Conservation (phyloP, 129 eudicot genomes). For the Arctium lappa region DNA sequence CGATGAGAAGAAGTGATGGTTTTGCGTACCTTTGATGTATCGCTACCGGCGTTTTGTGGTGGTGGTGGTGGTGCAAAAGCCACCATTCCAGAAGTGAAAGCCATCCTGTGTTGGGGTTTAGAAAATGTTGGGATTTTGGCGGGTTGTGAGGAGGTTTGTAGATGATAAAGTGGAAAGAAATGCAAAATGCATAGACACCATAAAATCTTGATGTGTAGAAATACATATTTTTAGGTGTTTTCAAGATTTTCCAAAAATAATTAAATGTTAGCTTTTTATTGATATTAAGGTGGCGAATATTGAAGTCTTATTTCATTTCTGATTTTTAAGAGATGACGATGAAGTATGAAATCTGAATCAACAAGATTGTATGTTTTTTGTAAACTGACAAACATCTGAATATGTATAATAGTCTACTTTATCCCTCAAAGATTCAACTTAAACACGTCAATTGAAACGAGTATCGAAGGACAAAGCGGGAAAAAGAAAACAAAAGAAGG, state of each 20-base stretch:
- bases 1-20: conserved; percentile 14
- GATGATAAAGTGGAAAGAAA: not conserved
- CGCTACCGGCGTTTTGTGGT: conserved; percentile 3
- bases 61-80: conserved; percentile 41
- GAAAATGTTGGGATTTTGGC: conserved; percentile 9
- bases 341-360: no score
- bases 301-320: no score
- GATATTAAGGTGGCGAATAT: no score
- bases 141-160: conserved; percentile 10
- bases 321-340: no score
- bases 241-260: not conserved
- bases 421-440: no score
- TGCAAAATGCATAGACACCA: not conserved
- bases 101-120: conserved; percentile 11
- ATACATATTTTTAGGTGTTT: not conserved
- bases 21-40: conserved; percentile 52
- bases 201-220: not conserved
- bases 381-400: no score
- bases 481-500: no score
- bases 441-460: no score
- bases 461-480: no score
- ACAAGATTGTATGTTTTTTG: no score
- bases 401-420: no score
- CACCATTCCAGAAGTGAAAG: conserved; percentile 35
- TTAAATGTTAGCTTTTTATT: no score